A percentile compares a stretch with the other conserved stretches of the same genome.
Conservation (phyloP, 1,284 basidiomycete species). For the Naganishia cerealis region DNA sequence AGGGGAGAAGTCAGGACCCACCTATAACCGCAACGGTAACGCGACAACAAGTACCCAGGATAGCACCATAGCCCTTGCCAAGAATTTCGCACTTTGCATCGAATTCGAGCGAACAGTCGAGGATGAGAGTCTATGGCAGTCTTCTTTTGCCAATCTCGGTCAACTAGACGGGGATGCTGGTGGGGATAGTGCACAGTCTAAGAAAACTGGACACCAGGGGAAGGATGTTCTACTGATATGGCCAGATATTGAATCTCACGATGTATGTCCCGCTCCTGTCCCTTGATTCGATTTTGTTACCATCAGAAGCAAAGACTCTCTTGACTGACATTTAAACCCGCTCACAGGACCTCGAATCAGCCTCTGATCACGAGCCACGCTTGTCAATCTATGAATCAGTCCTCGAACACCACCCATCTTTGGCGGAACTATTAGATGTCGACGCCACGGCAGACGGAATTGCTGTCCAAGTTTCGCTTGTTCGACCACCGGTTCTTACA, state of each 20-base stretch:
- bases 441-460: neutral
- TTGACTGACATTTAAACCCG: neutral
- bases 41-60: neutral
- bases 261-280: neutral
- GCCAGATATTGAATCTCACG: neutral
- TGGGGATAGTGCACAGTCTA: neutral
- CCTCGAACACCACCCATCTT: conserved; percentile 11
- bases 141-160: conserved; percentile 1
- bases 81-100: conserved; percentile 8
- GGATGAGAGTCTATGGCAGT: conserved; percentile 13
- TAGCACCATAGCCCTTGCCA: neutral
- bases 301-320: neutral
- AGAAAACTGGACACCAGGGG: neutral
- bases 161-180: neutral
- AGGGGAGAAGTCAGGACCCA: neutral
- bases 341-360: neutral
- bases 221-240: conserved; percentile 23
- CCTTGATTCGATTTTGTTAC: neutral
- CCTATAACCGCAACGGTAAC: neutral
- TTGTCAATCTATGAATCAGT: conserved; percentile 7
- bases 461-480: conserved; percentile 8
- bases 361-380: neutral
- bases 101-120: conserved; percentile 26
- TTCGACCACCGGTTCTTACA: conserved; percentile 16
- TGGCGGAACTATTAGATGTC: conserved; percentile 17